phyloP scores from a whole-genome alignment of 2,329 filamentous ascomycete genomes.

The Fusarium clavum region DNA sequence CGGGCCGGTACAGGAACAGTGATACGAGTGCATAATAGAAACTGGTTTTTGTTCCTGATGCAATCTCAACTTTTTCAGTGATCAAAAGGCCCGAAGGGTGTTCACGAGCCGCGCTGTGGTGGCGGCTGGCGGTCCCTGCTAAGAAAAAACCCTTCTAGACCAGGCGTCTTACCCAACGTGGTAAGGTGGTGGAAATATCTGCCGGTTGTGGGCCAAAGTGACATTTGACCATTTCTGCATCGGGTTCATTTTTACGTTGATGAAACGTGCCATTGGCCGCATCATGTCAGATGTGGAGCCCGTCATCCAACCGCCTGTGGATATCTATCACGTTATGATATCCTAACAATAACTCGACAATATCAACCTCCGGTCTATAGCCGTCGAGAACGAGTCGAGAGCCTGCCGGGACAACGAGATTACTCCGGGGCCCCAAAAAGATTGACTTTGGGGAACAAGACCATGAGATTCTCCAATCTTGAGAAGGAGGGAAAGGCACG shows the following conservation, averaged over 20 bases:
- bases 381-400: conserved; percentile 3
- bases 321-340: conserved; percentile 39
- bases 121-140: conserved; percentile 24
- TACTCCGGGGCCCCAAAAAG: conserved; percentile 24
- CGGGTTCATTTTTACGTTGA: conserved; percentile 28
- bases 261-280: conserved; percentile 33
- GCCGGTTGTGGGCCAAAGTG: conserved; percentile 22
- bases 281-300: conserved; percentile 2
- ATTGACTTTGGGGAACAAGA: neutral
- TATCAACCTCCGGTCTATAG: neutral
- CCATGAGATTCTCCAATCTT: neutral
- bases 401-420: conserved; percentile 30
- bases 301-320: conserved; percentile 18
- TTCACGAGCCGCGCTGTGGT: conserved; percentile 25
- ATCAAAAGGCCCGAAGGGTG: conserved; percentile 31
- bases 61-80: conserved; percentile 4
- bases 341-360: conserved; percentile 35
- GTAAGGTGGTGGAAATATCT: conserved; percentile 33
- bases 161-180: conserved; percentile 8
- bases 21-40: conserved; percentile 1
- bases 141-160: conserved; percentile 13
- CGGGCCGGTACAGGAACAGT: neutral
- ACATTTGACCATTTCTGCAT: conserved; percentile 5
- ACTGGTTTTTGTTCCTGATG: neutral
- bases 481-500: neutral